Conservation (phyloP, 2,329 filamentous ascomycete species). For the Hortaea werneckii region DNA sequence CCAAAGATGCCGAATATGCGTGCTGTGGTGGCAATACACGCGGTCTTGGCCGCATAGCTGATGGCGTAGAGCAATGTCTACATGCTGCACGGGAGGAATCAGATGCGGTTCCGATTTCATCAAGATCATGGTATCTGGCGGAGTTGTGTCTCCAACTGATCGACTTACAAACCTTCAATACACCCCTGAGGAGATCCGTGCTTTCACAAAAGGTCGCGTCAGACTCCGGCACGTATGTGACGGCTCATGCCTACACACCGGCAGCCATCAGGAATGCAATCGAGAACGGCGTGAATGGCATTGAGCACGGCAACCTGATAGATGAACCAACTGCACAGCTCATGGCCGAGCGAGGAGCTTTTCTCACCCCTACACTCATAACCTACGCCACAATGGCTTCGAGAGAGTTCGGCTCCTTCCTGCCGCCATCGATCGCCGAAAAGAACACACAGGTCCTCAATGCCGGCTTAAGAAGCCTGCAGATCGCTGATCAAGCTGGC, state of each 20-base stretch:
- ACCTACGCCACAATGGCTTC: slow-evolving; percentile 42
- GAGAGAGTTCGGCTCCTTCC: slow-evolving; percentile 33
- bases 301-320: slow-evolving; percentile 52
- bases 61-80: slow-evolving; percentile 47
- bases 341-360: slow-evolving; percentile 41
- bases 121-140: slow-evolving; percentile 52
- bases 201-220: slow-evolving; percentile 43
- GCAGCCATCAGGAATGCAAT: slow-evolving; percentile 45
- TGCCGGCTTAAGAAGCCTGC: slow-evolving; percentile 37
- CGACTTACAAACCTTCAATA: slow-evolving; percentile 46
- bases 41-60: slow-evolving; percentile 37
- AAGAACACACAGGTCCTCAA: slow-evolving; percentile 45
- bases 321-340: slow-evolving; percentile 45
- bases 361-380: slow-evolving; percentile 44
- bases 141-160: slow-evolving; percentile 48
- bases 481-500: slow-evolving; percentile 42
- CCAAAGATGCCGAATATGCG: slow-evolving; percentile 32
- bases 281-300: slow-evolving; percentile 44
- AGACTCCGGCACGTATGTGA: slow-evolving; percentile 44
- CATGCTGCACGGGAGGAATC: slow-evolving; percentile 45
- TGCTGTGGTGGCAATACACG: slow-evolving; percentile 40
- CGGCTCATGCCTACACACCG: slow-evolving; percentile 49
- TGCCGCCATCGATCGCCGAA: slow-evolving; percentile 33
- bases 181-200: slow-evolving; percentile 45
- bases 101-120: slow-evolving; percentile 50